Base-by-base conservation (phyloP, 495 filamentous ascomycete species). In the Tuber microsphaerosporum region DNA sequence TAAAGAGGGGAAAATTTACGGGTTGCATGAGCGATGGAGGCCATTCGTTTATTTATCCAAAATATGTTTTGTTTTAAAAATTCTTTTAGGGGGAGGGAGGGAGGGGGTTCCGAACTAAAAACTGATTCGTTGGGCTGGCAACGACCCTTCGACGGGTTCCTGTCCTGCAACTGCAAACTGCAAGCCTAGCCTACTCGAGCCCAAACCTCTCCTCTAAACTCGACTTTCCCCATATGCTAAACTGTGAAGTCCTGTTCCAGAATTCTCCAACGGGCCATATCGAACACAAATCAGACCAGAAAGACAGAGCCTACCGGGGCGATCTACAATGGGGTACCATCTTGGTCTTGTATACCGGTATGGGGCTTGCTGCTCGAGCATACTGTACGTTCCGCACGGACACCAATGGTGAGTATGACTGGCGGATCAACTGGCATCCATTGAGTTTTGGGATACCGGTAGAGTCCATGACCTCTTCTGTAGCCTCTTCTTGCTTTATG, bases 351-450 rank as follows among this genome's bases (percentile, higher is more conserved):
- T 34, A 31, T 65, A 34, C 17, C 39, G 39, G 39, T 41, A 46
- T 34, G 56, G 26, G 26, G 12, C 34, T 65, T 16, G 26, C 51
- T 4, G 5, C 39, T 41, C 39, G 39, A 41, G 39, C 46, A 51
- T 48, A n/a, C n/a, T n/a, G n/a, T n/a, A 65, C 26, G 34, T 17
- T 34, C 34, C 31, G 56, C 56, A 34, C 26, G 26, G 56, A 65
- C 31, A 34, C 31, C 26, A 65, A 34, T 12, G 51, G 56, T 31
- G 56, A 65, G 56, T 31, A 65, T 65, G 56, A 17, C 26, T 34
- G 56, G 56, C 16, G 56, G 56, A 65, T 65, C 56, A 65, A 65
- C 26, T 65, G 56, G 56, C 51, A 16, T 61, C 51, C 51, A 61
- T 61, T 61, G n/a, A 31, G 26, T 31, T 61, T 61, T 0, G n/a